Evolutionary conservation across 805 yeast species (phyloP).

Genomic region (Scheffersomyces lignosus): DNA sequence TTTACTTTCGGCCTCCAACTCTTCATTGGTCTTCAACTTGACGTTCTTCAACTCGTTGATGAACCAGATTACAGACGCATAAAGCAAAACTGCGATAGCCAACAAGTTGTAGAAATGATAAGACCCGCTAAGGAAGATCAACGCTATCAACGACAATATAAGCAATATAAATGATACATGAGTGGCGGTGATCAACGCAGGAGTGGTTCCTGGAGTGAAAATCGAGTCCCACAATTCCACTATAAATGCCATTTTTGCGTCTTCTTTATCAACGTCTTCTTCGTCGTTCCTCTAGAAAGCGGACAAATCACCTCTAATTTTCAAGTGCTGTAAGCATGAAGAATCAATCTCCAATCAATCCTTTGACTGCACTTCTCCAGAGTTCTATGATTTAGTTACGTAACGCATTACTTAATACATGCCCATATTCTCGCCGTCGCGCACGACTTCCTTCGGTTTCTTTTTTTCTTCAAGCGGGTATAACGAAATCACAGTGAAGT

Average conservation of each 20-base stretch:
- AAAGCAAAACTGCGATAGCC: constrained; percentile 61
- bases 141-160: constrained; percentile 51
- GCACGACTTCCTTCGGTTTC: too few species aligned
- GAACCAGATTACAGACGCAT: constrained; percentile 89
- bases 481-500: too few species aligned
- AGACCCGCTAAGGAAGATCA: constrained; percentile 61
- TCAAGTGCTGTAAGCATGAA: too few species aligned
- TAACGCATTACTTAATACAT: too few species aligned
- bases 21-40: constrained; percentile 46
- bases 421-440: too few species aligned
- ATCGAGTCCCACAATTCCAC: constrained; percentile 85
- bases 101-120: constrained; percentile 64
- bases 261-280: too few species aligned
- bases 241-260: constrained; percentile 44
- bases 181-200: constrained; percentile 85
- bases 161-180: constrained; percentile 77
- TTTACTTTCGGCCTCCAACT: constrained; percentile 30
- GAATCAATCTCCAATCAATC: too few species aligned
- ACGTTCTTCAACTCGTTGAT: constrained; percentile 60
- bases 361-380: too few species aligned
- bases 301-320: too few species aligned
- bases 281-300: too few species aligned
- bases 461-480: too few species aligned
- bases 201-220: constrained; percentile 90
- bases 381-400: too few species aligned